Base-by-base conservation (phyloP, 768 basidiomycete genomes). In the Tylopilus rubrobrunneus region DNA sequence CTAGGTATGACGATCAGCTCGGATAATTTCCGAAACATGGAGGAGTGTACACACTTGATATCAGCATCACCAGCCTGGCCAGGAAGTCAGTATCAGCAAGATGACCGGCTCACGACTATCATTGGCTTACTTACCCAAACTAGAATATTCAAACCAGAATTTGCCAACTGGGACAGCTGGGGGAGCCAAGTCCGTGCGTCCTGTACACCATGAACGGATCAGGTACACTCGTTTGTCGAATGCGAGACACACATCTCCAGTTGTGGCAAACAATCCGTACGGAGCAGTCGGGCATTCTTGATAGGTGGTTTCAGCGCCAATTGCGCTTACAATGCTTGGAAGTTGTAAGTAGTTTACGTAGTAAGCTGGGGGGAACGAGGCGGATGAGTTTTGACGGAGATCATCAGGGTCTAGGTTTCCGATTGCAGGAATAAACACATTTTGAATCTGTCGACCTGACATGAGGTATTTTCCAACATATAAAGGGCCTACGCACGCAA, bases 221-320 rank as follows among this genome's bases (percentile, higher is more conserved):
- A 17, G 5, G 2, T 21, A 17, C 36, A 19, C 19, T 19, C 19
- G 19, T 19, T 19, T 19, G 19, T 19, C 19, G n/a, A 9, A 23
- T 4, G 10, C n/a, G 17, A 44, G 19, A 43, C 0, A 8, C 51
- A 83, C 82, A 67, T 86, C 85, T 23, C 84, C 85, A 0, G 84
- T 85, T 37, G 51, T 69, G 1, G 29, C 53, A 59, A 86, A 81
- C 19, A 53, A 19, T 1, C 19, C 19, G 19, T 19, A 19, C 19
- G 19, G 19, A 19, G 19, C 19, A 19, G 19, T 76, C 50, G 7
- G 2, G 10, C 7, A 11, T 7, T 82, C 78, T 8, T 58, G 45
- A 59, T 83, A 86, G 1, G 55, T 60, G 23, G 61, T 58, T 55
- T 80, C 70, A 0, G 84, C 84, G 6, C 85, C 85, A 41, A 86